Conservation (phyloP, 2,329 filamentous ascomycete genomes). For the Rutstroemia sp. region DNA sequence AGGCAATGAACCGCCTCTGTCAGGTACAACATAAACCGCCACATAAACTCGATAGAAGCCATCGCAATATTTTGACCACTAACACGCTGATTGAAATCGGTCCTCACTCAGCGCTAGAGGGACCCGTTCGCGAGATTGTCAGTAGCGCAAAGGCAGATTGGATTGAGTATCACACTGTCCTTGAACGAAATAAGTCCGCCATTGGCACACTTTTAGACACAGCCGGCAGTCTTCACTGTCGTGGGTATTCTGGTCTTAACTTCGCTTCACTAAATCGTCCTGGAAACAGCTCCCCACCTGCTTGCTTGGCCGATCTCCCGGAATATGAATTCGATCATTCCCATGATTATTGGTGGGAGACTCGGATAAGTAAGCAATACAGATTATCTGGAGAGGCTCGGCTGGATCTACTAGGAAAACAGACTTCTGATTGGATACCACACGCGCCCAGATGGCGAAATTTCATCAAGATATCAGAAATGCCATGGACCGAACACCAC, state of each 20-base stretch:
- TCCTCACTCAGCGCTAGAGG: conserved; percentile 1
- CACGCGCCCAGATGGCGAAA: neutral
- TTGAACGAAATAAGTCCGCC: neutral
- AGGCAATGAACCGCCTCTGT: neutral
- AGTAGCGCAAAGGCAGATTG: too few relatives aligned
- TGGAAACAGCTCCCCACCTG: neutral
- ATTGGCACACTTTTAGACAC: neutral
- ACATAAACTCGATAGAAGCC: neutral
- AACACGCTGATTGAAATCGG: too few relatives aligned
- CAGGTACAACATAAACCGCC: neutral
- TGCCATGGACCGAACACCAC: conserved; percentile 1
- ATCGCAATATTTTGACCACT: neutral
- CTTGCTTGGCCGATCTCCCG: neutral
- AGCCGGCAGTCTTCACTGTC: neutral
- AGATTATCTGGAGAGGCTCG: neutral
- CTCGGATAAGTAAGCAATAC: neutral
- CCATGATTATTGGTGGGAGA: neutral
- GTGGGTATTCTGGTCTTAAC: neutral
- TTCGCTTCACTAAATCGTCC: neutral
- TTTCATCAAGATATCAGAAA: neutral
- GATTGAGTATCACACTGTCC: conserved; percentile 4
- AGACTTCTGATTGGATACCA: neutral
- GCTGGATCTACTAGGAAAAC: neutral
- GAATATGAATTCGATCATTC: conserved; percentile 3
- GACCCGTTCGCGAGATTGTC: conserved; percentile 4